Base-by-base conservation (phyloP, 768 basidiomycete genomes). In the Mycena sanguinolenta region DNA sequence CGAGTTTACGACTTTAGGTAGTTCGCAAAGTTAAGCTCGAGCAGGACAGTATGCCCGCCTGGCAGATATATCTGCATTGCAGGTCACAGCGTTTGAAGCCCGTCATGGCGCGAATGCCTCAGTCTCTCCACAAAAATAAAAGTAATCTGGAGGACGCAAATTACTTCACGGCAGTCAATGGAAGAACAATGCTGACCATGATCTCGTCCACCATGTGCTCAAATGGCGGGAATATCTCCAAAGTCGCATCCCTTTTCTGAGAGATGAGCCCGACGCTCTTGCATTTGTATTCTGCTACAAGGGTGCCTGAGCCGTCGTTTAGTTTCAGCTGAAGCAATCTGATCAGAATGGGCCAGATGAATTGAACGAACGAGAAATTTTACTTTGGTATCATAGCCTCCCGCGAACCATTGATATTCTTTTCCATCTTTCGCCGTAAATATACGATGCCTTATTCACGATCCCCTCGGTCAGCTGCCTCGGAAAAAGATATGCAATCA, bases 141-240 rank as follows among this genome's bases (percentile, higher is more conserved):
- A 3, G 67, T 68, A 17, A 63, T 46, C 61, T 68, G n/a, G 9
- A 64, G 38, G 36, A 53, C 52, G 13, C 27, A 34, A 49, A 42
- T 46, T 7, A 46, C 7, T 1, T n/a, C 21, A 9, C 3, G 49
- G 12, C 32, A 6, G n/a, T 2, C 23, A 12, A 36, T 2, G 27
- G 39, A 44, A 30, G 25, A 25, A 8, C 19, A 54, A 50, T 34
- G 19, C 60, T 1, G 23, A 61, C 69, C 64, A 71, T 62, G 19
- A 71, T 71, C 25, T 71, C 69, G 27, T 71, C 69, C 13, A 19
- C 59, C 64, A 71, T 61, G 23, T 66, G 27, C 39, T 71, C 69
- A 30, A 62, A 71, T 2, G 39, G 27, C 19, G 69, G 69, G 7
- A 50, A 66, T 39, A 71, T 66, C 34, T 65, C 52, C 16, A 71